These are phyloP conservation scores for Moringa oleifera DNA, from an alignment of 345 rosid species.

Conservation along the genomic window DNA sequence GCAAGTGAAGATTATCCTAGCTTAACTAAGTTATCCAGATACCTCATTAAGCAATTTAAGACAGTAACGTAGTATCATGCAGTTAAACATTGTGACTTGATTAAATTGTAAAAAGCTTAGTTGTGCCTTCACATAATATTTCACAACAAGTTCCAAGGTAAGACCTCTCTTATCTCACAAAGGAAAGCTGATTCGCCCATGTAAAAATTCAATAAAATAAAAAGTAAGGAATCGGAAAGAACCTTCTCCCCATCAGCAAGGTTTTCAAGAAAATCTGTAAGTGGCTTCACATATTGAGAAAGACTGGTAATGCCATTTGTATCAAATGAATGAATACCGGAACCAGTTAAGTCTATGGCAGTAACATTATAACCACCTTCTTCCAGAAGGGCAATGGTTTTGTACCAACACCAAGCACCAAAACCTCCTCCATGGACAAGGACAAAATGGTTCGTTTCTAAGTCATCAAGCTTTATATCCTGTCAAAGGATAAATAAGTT, in stretches of 20 bases:
- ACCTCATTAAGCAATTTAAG: too few species aligned
- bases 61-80: too few species aligned
- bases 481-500: conserved; percentile 20
- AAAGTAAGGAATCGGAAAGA: conserved; percentile 14
- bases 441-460: conserved; percentile 78
- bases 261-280: conserved; percentile 66
- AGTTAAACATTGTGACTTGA: too few species aligned
- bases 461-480: conserved; percentile 67
- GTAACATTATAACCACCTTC: conserved; percentile 86
- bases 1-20: too few species aligned
- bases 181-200: too few species aligned
- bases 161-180: too few species aligned
- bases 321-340: conserved; percentile 75
- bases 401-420: conserved; percentile 99
- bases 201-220: background rate
- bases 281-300: conserved; percentile 82
- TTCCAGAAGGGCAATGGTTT: conserved; percentile 86
- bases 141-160: too few species aligned
- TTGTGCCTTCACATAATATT: too few species aligned
- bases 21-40: too few species aligned
- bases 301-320: conserved; percentile 64
- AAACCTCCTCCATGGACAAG: conserved; percentile 98
- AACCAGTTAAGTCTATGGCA: conserved; percentile 87
- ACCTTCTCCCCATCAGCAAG: conserved; percentile 78
- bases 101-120: too few species aligned